phyloP scores from a whole-genome alignment of 768 basidiomycete genomes.

The Leccinum uliginosum region DNA sequence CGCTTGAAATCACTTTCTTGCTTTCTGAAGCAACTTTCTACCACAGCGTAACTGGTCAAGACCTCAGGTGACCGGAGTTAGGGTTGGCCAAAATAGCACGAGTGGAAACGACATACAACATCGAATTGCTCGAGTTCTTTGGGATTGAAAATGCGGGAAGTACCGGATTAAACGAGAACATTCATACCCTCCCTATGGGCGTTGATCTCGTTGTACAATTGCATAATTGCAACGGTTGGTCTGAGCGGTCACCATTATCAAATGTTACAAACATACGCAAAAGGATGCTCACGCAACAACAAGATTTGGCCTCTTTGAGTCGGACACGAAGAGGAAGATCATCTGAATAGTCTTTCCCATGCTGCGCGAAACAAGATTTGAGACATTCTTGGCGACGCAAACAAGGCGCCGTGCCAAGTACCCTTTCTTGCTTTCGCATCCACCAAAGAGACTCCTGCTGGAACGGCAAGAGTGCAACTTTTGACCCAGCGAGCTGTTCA shows the following conservation, averaged over 20 bases:
- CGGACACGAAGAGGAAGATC: slow-evolving; percentile 82
- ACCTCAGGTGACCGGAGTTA: slow-evolving; percentile 50
- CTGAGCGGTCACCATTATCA: slow-evolving; percentile 24
- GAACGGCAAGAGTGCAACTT: slow-evolving; percentile 86
- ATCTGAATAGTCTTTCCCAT: slow-evolving; percentile 98
- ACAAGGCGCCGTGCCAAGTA: slow-evolving; percentile 86
- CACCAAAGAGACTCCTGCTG: slow-evolving; percentile 92
- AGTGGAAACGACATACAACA: slow-evolving; percentile 51
- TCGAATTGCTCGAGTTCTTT: slow-evolving; percentile 79
- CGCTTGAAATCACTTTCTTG: slow-evolving; percentile 91
- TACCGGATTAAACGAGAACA: slow-evolving; percentile 91
- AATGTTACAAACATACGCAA: neutral
- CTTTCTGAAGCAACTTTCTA: slow-evolving; percentile 90
- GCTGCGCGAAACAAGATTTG: slow-evolving; percentile 33
- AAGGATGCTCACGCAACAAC: slow-evolving; percentile 75
- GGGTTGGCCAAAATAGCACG: neutral
- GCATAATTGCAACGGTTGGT: slow-evolving; percentile 51
- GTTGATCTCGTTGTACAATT: slow-evolving; percentile 94
- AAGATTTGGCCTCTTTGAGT: slow-evolving; percentile 75
- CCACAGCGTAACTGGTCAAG: slow-evolving; percentile 80
- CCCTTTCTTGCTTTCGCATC: slow-evolving; percentile 93
- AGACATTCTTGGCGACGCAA: slow-evolving; percentile 27
- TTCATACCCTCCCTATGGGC: slow-evolving; percentile 80
- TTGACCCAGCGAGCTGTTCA: slow-evolving; percentile 78
- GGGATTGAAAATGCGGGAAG: slow-evolving; percentile 59